Percentiles rank a stretch among this genome's conserved stretches.
phyloP scores from a whole-genome alignment of 1,284 basidiomycete species.

The Trametes hirsuta region DNA sequence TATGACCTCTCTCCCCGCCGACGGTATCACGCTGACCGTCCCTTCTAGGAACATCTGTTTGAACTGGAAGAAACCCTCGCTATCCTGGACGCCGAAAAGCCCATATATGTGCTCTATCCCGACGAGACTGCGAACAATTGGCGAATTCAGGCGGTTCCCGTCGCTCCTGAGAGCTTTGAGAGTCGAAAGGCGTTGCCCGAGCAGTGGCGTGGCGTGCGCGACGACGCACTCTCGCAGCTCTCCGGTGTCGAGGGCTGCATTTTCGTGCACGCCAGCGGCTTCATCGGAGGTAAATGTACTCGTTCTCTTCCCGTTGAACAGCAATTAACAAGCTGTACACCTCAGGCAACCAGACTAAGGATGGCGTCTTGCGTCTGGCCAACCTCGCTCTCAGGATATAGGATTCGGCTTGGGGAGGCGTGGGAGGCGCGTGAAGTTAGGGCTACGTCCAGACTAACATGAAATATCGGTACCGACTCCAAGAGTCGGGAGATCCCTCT shows the following conservation, averaged over 20 bases:
- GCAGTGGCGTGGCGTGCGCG: constrained; percentile 90
- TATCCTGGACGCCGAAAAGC: constrained; percentile 50
- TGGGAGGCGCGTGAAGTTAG: background rate
- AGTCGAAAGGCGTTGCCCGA: constrained; percentile 94
- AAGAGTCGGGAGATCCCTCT: no score
- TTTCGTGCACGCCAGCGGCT: constrained; percentile 95
- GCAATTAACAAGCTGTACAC: background rate
- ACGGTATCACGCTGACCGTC: background rate
- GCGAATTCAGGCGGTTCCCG: constrained; percentile 93
- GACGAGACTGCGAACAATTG: constrained; percentile 82
- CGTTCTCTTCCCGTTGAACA: background rate
- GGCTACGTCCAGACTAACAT: background rate
- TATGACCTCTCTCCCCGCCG: constrained; percentile 27
- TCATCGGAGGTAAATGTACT: constrained; percentile 81
- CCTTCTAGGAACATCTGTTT: constrained; percentile 85
- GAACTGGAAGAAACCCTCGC: constrained; percentile 71
- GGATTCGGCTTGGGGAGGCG: background rate
- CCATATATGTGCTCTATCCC: constrained; percentile 90
- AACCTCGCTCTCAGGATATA: constrained; percentile 63
- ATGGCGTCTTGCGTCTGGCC: constrained; percentile 86
- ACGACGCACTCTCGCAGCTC: constrained; percentile 75
- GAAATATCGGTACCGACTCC: background rate
- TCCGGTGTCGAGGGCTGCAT: constrained; percentile 85
- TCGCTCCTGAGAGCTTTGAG: constrained; percentile 83
- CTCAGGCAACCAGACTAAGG: constrained; percentile 87